These are phyloP conservation scores for Gossypium mustelinum DNA, from an alignment of 345 rosid genomes.

Conservation along the genomic window DNA sequence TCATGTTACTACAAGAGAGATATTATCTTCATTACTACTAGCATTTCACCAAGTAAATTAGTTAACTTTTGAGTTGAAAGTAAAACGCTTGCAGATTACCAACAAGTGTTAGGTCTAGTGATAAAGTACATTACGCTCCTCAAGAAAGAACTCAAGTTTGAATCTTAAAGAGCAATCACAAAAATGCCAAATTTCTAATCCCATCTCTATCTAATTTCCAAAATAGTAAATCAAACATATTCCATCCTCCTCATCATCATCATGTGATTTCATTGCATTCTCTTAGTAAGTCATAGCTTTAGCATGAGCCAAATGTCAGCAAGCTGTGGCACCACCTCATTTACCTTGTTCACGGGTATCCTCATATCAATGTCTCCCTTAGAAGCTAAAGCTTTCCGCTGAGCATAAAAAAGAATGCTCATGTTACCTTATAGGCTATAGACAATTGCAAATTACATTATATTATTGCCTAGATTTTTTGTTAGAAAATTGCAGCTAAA, in stretches of 20 bases:
- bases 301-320: neutral
- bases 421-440: neutral
- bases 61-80: neutral
- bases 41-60: too few relatives aligned
- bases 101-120: too few relatives aligned
- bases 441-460: neutral
- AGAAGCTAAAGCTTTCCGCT: neutral
- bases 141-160: too few relatives aligned
- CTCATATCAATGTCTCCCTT: neutral
- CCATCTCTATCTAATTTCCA: too few relatives aligned
- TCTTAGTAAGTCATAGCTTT: neutral
- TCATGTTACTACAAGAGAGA: too few relatives aligned
- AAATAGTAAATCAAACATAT: too few relatives aligned
- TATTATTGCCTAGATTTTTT: neutral
- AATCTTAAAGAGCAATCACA: too few relatives aligned
- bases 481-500: neutral
- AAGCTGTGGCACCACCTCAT: neutral
- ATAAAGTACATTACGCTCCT: too few relatives aligned
- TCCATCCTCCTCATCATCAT: too few relatives aligned
- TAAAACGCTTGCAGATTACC: too few relatives aligned
- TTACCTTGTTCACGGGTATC: neutral
- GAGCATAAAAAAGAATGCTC: neutral
- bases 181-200: too few relatives aligned
- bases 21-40: too few relatives aligned
- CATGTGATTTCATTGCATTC: neutral